Percentiles rank a stretch among this genome's conserved stretches.
phyloP scores from a whole-genome alignment of 495 filamentous ascomycete genomes.

The Mytilinidion resinicola region DNA sequence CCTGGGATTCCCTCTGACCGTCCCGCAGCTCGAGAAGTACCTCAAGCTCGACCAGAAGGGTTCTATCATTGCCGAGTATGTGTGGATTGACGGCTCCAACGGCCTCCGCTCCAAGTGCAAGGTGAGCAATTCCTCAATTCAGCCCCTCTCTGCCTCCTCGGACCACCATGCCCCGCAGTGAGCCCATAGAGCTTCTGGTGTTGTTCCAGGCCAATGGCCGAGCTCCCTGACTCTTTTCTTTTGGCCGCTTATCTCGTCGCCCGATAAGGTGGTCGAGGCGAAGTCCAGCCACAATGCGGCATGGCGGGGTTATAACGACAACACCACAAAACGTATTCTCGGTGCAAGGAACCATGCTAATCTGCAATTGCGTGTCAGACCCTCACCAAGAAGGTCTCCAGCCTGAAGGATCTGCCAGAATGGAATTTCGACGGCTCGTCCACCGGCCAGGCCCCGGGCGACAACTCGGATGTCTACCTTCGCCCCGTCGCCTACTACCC shows the following conservation, averaged over 20 bases:
- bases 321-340: neutral
- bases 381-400: slow-evolving; percentile 55
- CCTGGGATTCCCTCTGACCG: slow-evolving; percentile 7
- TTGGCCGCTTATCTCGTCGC: slow-evolving; percentile 19
- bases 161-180: slow-evolving; percentile 9
- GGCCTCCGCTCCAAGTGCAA: slow-evolving; percentile 84
- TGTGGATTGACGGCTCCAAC: slow-evolving; percentile 86
- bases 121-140: slow-evolving; percentile 49
- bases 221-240: slow-evolving; percentile 11
- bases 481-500: slow-evolving; percentile 85
- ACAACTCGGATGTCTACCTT: slow-evolving; percentile 98
- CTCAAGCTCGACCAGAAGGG: slow-evolving; percentile 84
- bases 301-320: neutral
- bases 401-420: slow-evolving; percentile 79
- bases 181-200: slow-evolving; percentile 6
- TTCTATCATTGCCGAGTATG: slow-evolving; percentile 82
- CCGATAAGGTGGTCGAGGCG: slow-evolving; percentile 11
- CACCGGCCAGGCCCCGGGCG: slow-evolving; percentile 86
- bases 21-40: slow-evolving; percentile 78
- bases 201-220: slow-evolving; percentile 7
- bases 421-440: slow-evolving; percentile 99
- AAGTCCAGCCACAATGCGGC: slow-evolving; percentile 5
- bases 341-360: slow-evolving; percentile 11
- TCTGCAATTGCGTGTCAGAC: slow-evolving; percentile 53
- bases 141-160: slow-evolving; percentile 24